Conservation (phyloP, 345 rosid genomes). For the Arabis hirsuta region DNA sequence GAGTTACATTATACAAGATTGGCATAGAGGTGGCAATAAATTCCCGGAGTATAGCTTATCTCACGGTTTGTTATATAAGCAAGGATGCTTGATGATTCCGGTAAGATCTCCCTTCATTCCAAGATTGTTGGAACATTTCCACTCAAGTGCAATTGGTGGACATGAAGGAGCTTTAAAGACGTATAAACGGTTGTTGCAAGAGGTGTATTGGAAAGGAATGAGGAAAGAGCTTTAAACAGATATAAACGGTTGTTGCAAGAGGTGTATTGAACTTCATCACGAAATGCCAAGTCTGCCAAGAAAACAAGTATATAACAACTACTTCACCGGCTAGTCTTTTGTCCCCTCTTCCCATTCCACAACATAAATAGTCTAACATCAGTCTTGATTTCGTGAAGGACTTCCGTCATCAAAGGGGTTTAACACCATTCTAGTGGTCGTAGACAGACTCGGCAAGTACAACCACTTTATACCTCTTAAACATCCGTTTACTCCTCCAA, state of each 20-base stretch:
- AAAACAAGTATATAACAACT: background rate
- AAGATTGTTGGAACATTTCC: background rate
- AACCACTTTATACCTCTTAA: no score
- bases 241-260: no score
- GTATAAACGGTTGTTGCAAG: background rate
- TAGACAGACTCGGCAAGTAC: background rate
- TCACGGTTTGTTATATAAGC: background rate
- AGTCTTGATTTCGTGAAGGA: no score
- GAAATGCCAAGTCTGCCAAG: background rate
- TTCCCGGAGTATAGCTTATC: no score
- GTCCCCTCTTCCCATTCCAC: background rate
- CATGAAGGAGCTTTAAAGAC: background rate
- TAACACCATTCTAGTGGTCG: background rate
- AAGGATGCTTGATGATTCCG: background rate
- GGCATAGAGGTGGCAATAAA: no score
- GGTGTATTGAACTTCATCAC: background rate
- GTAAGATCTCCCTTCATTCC: background rate
- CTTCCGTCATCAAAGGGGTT: background rate
- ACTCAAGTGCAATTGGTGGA: background rate
- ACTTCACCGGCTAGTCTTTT: background rate
- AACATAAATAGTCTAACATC: background rate
- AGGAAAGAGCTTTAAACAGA: no score
- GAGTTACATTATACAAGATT: rapidly evolving
- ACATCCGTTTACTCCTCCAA: no score
- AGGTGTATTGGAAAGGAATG: no score